Conservation (phyloP, 345 rosid genomes). For the Noccaea bulbosa region DNA sequence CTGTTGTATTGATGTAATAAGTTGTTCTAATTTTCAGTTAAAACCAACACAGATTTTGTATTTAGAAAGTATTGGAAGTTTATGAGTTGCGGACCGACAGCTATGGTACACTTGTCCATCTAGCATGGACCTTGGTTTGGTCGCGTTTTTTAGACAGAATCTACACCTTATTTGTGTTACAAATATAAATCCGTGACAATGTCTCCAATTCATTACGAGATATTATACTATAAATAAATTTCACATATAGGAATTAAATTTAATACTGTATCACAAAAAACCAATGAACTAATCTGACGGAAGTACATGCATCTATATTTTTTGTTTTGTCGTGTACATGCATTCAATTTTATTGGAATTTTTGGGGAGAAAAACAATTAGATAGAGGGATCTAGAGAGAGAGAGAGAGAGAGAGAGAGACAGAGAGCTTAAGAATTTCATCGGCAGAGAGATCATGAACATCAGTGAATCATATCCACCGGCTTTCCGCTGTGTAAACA, state of each 20-base stretch:
- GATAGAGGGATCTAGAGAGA: not conserved
- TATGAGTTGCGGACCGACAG: constrained; percentile 28
- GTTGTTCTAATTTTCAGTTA: not conserved
- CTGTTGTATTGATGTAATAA: not conserved
- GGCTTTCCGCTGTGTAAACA: constrained; percentile 39
- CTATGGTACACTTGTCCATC: constrained; percentile 22
- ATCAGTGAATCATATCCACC: constrained; percentile 59
- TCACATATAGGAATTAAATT: not conserved
- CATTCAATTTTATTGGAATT: not conserved
- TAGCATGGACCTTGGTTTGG: constrained; percentile 35
- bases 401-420: constrained; percentile 15
- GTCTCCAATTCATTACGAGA: constrained; percentile 17
- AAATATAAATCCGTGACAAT: constrained; percentile 29
- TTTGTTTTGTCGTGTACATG: not conserved
- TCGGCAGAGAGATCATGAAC: constrained; percentile 30
- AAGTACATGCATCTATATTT: constrained; percentile 11
- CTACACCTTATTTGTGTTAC: constrained; percentile 16
- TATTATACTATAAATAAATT: constrained; percentile 4
- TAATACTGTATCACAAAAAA: not conserved
- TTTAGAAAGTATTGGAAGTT: constrained; percentile 12
- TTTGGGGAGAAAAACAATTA: not conserved
- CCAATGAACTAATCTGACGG: not conserved
- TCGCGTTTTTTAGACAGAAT: constrained; percentile 18
- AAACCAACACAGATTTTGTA: not conserved
- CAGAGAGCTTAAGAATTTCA: constrained; percentile 2